Evolutionary conservation across 345 rosid genomes (phyloP), one percentile per base, ranked within the genome.

Genomic region (Murraya koenigii): DNA sequence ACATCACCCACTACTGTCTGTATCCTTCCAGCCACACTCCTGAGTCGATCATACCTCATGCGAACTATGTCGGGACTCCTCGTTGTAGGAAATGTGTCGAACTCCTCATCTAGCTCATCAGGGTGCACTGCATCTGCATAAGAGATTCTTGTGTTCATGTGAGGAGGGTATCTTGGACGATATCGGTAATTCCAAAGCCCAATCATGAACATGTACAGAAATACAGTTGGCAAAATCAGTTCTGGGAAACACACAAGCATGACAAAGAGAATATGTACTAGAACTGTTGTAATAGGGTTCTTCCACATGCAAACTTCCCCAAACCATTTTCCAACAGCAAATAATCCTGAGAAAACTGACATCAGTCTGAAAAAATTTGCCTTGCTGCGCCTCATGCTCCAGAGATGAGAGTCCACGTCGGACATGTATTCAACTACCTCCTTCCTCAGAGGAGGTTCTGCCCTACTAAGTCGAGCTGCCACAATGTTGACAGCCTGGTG

Each of bases 321-420:
- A 67, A 94, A 94, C 97, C 92, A 90, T 77, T 82, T 92, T 33
- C 92, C 91, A 2, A 88, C 84, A 2, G 91, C 83, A 2, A 93
- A 78, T 61, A 94, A 64, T 66, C 97, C 86, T 0, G 91, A 74
- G 81, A 94, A 86, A 77, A 94, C 94, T 0, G 88, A 72, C 86
- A 75, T 88, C 71, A 97, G 80, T 32, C 98, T 87, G 65, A 83
- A 91, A 49, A 97, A 89, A 85, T 97, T 94, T 0, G 98, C 98
- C 82, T 94, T 88, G 89, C 99, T 94, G 77, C 94, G 88, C 84
- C 99, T 93, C 95, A 93, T 89, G 82, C 99, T 97, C 97, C 97
- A 97, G 64, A 92, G 79, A 80, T 94, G 99, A n/a, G 97, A 87
- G 74, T 89, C 82, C 26, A 92, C 91, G 82, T 91, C 98, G 7